phyloP scores from a whole-genome alignment of 345 rosid genomes.

The Lagerstroemia speciosa region DNA sequence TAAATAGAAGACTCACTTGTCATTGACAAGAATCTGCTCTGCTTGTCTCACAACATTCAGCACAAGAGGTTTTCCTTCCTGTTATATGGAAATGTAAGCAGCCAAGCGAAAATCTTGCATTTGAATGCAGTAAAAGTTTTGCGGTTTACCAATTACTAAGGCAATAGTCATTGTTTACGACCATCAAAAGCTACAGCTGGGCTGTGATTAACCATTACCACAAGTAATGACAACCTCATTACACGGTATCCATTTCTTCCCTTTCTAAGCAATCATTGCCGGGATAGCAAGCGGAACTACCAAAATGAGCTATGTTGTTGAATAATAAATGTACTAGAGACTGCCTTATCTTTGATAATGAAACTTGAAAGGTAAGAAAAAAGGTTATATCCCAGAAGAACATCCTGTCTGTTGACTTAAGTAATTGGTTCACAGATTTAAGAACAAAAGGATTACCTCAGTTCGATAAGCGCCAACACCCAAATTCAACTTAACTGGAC shows the following conservation, averaged over 20 bases:
- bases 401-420: background rate
- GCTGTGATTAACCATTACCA: background rate
- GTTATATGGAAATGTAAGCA: constrained; percentile 8
- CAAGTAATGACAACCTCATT: background rate
- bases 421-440: background rate
- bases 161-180: background rate
- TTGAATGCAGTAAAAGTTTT: background rate
- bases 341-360: background rate
- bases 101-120: background rate
- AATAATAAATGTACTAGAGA: background rate
- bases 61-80: constrained; percentile 96
- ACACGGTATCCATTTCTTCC: background rate
- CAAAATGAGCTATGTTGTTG: background rate
- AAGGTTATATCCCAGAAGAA: background rate
- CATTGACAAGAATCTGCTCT: constrained; percentile 71
- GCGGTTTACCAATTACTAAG: background rate
- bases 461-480: constrained; percentile 99
- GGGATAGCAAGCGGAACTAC: background rate
- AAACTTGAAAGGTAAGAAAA: background rate
- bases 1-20: constrained; percentile 34
- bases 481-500: constrained; percentile 76
- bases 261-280: background rate
- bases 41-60: constrained; percentile 71
- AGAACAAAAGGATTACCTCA: constrained; percentile 38
- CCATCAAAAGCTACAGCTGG: constrained; percentile 1